Evolutionary conservation across 2,329 filamentous ascomycete genomes (phyloP).

Genomic region (Albifimbria verrucaria): DNA sequence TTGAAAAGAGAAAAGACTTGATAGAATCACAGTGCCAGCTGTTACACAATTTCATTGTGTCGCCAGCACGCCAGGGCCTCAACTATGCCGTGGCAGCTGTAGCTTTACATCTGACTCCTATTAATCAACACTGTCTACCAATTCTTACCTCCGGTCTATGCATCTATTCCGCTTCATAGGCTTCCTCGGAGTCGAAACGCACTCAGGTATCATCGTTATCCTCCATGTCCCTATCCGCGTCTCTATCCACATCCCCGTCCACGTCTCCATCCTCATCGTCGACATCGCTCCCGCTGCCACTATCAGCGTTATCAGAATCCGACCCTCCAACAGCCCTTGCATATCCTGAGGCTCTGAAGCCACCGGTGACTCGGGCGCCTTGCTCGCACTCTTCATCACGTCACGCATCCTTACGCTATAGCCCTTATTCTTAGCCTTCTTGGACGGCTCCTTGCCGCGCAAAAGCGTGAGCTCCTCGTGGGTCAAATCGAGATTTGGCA

Average conservation of each 20-base stretch:
- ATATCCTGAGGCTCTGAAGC: conserved; percentile 17
- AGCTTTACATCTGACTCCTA: too few relatives aligned
- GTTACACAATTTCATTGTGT: too few relatives aligned
- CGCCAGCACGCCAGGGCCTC: too few relatives aligned
- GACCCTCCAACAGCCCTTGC: conserved; percentile 20
- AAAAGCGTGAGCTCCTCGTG: conserved; percentile 31
- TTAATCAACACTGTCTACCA: too few relatives aligned
- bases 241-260: too few relatives aligned
- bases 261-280: conserved; percentile 19
- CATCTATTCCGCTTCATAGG: conserved; percentile 3
- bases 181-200: conserved; percentile 10
- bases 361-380: conserved; percentile 11
- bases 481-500: conserved; percentile 32
- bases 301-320: conserved; percentile 17
- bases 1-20: too few relatives aligned
- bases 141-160: too few relatives aligned
- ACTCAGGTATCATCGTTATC: conserved; percentile 15
- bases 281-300: conserved; percentile 16
- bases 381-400: conserved; percentile 14
- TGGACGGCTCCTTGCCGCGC: conserved; percentile 29
- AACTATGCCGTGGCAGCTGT: too few relatives aligned
- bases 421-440: conserved; percentile 31
- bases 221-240: conserved; percentile 17
- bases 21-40: too few relatives aligned
- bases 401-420: conserved; percentile 30